Percentiles rank a stretch among this genome's conserved stretches.
Evolutionary conservation across 2,329 filamentous ascomycete genomes (phyloP).

Genomic region (Thielaviopsis euricoi): DNA sequence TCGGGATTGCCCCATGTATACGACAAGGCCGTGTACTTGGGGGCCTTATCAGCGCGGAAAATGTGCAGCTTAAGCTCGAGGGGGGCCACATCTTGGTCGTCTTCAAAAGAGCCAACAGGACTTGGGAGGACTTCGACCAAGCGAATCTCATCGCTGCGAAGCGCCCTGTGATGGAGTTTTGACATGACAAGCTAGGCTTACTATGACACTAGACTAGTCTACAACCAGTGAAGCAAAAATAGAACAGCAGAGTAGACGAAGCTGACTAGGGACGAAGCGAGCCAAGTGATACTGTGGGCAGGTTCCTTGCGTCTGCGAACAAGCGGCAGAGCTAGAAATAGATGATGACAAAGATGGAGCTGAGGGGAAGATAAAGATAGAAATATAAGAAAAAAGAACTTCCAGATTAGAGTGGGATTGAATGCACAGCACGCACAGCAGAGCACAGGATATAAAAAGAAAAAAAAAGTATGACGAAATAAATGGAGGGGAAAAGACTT

Average conservation of each 20-base stretch:
- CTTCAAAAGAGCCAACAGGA: background rate
- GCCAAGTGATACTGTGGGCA: background rate
- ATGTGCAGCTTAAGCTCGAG: slow-evolving; percentile 6
- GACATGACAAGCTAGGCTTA: slow-evolving; percentile 1
- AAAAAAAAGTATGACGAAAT: background rate
- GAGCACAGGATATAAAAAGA: background rate
- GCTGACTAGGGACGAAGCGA: background rate
- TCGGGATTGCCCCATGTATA: slow-evolving; percentile 17
- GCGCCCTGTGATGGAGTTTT: slow-evolving; percentile 2
- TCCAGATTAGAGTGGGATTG: background rate
- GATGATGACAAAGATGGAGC: background rate
- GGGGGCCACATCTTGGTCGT: background rate
- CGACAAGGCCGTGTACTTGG: slow-evolving; percentile 16
- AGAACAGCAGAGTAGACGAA: background rate
- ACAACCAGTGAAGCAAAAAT: background rate
- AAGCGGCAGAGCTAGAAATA: background rate
- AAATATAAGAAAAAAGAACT: background rate
- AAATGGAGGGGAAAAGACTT: background rate
- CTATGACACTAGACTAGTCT: background rate
- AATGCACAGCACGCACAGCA: background rate
- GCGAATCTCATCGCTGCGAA: slow-evolving; percentile 8
- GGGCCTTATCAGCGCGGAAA: slow-evolving; percentile 7
- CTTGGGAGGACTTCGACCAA: slow-evolving; percentile 11
- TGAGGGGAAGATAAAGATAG: background rate
- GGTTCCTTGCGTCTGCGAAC: background rate